Evolutionary conservation across 2,329 filamentous ascomycete species (phyloP).

Genomic region (Ampelomyces quisqualis): DNA sequence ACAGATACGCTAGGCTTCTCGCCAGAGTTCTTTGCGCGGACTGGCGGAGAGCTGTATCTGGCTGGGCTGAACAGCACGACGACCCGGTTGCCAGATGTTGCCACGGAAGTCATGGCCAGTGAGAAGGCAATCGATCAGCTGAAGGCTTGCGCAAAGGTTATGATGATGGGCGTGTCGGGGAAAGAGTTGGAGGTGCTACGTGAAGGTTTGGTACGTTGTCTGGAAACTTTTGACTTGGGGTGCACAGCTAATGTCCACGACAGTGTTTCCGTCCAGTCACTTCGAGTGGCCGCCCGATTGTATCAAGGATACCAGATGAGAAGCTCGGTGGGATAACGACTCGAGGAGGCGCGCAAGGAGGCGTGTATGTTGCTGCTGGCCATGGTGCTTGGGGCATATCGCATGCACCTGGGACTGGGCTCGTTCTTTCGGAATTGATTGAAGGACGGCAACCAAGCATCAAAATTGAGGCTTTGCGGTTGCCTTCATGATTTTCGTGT

Average conservation of each 20-base stretch:
- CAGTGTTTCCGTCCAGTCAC: slow-evolving; percentile 72
- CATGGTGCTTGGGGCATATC: slow-evolving; percentile 73
- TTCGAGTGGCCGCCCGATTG: slow-evolving; percentile 62
- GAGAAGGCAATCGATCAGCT: slow-evolving; percentile 53
- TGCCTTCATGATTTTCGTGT: slow-evolving; percentile 17
- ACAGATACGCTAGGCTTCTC: slow-evolving; percentile 60
- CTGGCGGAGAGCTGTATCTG: slow-evolving; percentile 69
- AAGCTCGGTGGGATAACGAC: slow-evolving; percentile 57
- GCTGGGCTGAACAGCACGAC: slow-evolving; percentile 67
- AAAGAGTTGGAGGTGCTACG: slow-evolving; percentile 63
- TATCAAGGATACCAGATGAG: slow-evolving; percentile 59
- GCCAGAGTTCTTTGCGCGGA: slow-evolving; percentile 69
- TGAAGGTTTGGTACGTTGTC: slow-evolving; percentile 54
- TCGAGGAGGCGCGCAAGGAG: slow-evolving; percentile 51
- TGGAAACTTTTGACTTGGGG: background rate
- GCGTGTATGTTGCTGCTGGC: slow-evolving; percentile 69
- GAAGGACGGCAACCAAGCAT: slow-evolving; percentile 59
- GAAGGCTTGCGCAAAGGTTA: slow-evolving; percentile 50
- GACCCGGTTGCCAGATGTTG: slow-evolving; percentile 60
- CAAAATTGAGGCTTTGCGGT: slow-evolving; percentile 57
- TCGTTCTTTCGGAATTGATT: slow-evolving; percentile 70
- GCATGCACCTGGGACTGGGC: slow-evolving; percentile 64
- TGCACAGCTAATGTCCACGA: slow-evolving; percentile 4
- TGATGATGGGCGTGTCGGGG: slow-evolving; percentile 50
- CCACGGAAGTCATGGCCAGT: slow-evolving; percentile 54